These are phyloP conservation scores for Oenanthe javanica DNA, from an alignment of 140 eudicot species.

Conservation along the genomic window DNA sequence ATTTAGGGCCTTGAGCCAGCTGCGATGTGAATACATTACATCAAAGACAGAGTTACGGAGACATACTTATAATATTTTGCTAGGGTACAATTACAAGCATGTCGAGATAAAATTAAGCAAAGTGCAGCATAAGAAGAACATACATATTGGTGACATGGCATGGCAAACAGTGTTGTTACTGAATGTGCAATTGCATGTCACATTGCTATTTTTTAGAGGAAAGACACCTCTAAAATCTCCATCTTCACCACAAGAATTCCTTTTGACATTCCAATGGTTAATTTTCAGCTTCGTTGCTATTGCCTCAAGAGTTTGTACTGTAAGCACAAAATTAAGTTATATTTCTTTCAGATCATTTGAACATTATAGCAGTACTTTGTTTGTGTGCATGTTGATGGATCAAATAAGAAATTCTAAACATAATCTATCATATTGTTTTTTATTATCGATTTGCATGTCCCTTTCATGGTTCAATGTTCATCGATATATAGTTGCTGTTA, in stretches of 20 bases:
- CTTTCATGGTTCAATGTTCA: background rate
- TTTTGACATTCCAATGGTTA: slow-evolving; percentile 23
- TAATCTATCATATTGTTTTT: no score
- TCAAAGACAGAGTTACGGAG: background rate
- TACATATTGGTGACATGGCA: slow-evolving; percentile 41
- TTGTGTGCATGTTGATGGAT: background rate
- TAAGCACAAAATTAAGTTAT: no score
- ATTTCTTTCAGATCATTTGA: no score
- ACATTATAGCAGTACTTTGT: background rate
- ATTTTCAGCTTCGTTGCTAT: slow-evolving; percentile 27
- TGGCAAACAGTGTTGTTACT: slow-evolving; percentile 30
- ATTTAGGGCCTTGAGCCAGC: slow-evolving; percentile 3
- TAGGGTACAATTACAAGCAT: background rate
- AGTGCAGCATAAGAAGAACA: background rate
- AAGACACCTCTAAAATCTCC: background rate
- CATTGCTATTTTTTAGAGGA: slow-evolving; percentile 3
- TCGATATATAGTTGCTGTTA: background rate
- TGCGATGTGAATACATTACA: background rate
- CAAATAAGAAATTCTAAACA: background rate
- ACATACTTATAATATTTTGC: background rate
- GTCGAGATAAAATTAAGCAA: background rate
- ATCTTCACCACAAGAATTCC: slow-evolving; percentile 22
- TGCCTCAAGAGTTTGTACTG: slow-evolving; percentile 36
- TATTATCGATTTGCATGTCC: background rate
- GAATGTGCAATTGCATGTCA: slow-evolving; percentile 34